Conservation (phyloP, 208 protist genomes). For the Kentomonas sorsogonicus region DNA sequence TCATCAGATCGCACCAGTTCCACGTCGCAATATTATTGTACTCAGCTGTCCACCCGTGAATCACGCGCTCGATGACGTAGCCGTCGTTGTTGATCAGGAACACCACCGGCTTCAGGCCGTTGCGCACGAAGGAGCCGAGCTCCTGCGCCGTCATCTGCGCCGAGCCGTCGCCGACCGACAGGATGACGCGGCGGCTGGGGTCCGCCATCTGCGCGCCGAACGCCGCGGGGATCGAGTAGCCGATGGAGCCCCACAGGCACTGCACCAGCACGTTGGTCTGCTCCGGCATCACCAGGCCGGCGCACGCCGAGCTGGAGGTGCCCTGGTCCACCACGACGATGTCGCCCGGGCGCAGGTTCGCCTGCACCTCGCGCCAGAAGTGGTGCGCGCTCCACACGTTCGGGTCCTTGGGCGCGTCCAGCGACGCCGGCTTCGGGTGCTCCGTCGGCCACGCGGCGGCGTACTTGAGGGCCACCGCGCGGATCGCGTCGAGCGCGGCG, state of each 20-base stretch:
- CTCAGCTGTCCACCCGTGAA: conserved; percentile 17
- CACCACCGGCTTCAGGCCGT: conserved; percentile 11
- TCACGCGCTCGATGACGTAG: conserved; percentile 18
- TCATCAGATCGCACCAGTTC: conserved; percentile 16
- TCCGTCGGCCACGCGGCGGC: conserved; percentile 11
- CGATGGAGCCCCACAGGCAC: conserved; percentile 50
- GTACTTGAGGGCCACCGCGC: conserved; percentile 26
- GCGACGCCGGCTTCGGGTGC: conserved; percentile 13
- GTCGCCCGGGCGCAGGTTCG: conserved; percentile 27
- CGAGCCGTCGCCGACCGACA: conserved; percentile 40
- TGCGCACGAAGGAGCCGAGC: conserved; percentile 12
- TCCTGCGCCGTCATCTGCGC: conserved; percentile 62
- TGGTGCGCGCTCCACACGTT: conserved; percentile 22
- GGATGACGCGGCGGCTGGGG: conserved; percentile 36
- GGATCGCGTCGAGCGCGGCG: conserved; percentile 25
- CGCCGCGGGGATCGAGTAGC: conserved; percentile 42
- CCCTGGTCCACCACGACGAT: conserved; percentile 45
- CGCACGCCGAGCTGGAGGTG: conserved; percentile 36
- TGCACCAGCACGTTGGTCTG: conserved; percentile 21
- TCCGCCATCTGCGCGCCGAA: conserved; percentile 40
- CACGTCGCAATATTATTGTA: conserved; percentile 23
- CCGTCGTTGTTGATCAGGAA: conserved; percentile 23
- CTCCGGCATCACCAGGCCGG: conserved; percentile 29
- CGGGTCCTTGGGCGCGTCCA: conserved; percentile 19
- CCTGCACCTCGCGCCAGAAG: conserved; percentile 46